Percentiles rank a stretch among this genome's conserved stretches.
These are phyloP conservation scores for Ustilago curta DNA, from an alignment of 1,284 basidiomycete genomes.

Conservation along the genomic window DNA sequence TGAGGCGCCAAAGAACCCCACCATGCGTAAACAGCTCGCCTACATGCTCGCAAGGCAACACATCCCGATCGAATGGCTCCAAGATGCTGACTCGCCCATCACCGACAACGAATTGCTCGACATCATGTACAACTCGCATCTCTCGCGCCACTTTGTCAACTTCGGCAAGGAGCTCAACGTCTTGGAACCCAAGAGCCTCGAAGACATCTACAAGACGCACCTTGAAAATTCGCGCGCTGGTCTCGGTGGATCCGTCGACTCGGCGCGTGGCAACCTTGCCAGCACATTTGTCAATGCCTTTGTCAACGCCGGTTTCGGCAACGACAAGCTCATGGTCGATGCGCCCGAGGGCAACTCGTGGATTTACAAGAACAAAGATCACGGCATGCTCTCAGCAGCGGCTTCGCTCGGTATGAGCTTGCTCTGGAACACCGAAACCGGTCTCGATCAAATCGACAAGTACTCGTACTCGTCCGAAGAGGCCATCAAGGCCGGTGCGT, in stretches of 20 bases:
- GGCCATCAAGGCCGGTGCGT: conserved; percentile 95
- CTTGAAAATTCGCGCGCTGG: conserved; percentile 77
- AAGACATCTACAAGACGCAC: conserved; percentile 98
- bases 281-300: conserved; percentile 99
- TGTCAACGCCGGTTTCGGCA: conserved; percentile 98
- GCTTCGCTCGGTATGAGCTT: conserved; percentile 92
- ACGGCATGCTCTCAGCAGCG: conserved; percentile 97
- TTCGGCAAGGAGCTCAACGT: conserved; percentile 97
- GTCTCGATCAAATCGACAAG: conserved; percentile 94
- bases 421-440: conserved; percentile 96
- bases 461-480: conserved; percentile 97
- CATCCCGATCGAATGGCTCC: conserved; percentile 90
- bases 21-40: conserved; percentile 94
- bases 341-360: conserved; percentile 96
- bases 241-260: conserved; percentile 78
- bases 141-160: conserved; percentile 80
- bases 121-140: conserved; percentile 81
- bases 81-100: conserved; percentile 72
- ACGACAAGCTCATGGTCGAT: conserved; percentile 97
- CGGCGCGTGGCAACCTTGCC: conserved; percentile 92
- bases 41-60: conserved; percentile 93
- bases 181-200: conserved; percentile 86
- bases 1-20: conserved; percentile 61
- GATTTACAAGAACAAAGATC: conserved; percentile 99
- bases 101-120: conserved; percentile 73